phyloP scores from a whole-genome alignment of 202 grass and related monocot species.

The Dendrocalamus latiflorus region DNA sequence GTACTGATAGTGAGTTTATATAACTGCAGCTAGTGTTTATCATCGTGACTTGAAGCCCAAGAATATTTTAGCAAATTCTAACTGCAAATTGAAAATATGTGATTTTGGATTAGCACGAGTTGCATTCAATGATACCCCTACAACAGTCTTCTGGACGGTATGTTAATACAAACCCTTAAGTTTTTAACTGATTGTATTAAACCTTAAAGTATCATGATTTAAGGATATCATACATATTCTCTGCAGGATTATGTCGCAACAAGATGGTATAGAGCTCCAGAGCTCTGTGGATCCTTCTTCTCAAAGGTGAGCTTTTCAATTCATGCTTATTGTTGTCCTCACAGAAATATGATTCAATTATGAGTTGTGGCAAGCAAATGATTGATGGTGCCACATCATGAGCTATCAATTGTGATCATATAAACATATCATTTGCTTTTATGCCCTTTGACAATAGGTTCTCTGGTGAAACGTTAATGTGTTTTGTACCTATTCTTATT shows the following conservation, averaged over 20 bases:
- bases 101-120: slow-evolving; percentile 98
- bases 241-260: slow-evolving; percentile 99
- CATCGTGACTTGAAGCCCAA: slow-evolving; percentile 97
- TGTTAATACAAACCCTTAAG: slow-evolving; percentile 18
- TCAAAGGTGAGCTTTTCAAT: slow-evolving; percentile 55
- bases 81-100: slow-evolving; percentile 99
- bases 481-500: neutral
- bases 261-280: slow-evolving; percentile 99
- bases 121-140: slow-evolving; percentile 81
- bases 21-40: slow-evolving; percentile 82
- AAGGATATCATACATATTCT: slow-evolving; percentile 2
- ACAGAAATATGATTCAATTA: neutral
- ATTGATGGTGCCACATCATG: neutral
- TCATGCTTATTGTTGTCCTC: neutral
- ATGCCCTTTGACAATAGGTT: neutral
- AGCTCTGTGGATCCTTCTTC: slow-evolving; percentile 98
- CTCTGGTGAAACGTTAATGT: neutral
- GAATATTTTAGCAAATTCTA: slow-evolving; percentile 97
- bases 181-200: neutral
- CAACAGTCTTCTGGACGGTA: slow-evolving; percentile 99
- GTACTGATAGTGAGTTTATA: slow-evolving; percentile 12
- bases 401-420: neutral
- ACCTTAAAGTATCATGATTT: neutral
- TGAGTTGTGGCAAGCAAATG: neutral
- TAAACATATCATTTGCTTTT: neutral